Evolutionary conservation across 257 asterid genomes (phyloP).

Genomic region (Solanum piurae): DNA sequence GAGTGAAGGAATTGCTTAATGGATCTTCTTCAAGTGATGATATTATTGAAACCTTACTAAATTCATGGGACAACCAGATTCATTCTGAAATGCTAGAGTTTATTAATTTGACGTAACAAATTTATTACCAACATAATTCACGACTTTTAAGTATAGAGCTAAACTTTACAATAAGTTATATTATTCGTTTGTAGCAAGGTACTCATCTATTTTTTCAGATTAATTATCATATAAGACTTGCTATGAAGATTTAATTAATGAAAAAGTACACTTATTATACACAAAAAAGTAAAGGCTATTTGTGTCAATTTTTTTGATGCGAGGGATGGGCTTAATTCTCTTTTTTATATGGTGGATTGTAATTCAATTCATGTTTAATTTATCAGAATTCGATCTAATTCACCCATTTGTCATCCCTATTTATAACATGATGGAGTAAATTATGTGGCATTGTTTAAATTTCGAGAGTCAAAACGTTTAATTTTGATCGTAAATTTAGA

Average conservation of each 20-base stretch:
- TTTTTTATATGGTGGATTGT: not conserved
- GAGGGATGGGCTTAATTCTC: not conserved
- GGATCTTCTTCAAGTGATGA: constrained; percentile 1
- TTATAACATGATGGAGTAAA: too few species aligned
- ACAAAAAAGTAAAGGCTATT: not conserved
- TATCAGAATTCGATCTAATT: not conserved
- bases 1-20: constrained; percentile 17
- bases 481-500: too few species aligned
- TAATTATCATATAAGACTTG: not conserved
- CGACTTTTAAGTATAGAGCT: not conserved
- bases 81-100: constrained; percentile 13
- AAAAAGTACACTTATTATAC: too few species aligned
- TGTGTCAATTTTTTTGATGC: not conserved
- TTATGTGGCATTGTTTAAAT: not conserved
- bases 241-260: not conserved
- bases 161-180: not conserved
- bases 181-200: not conserved
- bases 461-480: not conserved
- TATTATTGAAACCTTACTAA: constrained; percentile 14
- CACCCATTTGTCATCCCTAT: not conserved
- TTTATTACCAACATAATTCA: not conserved
- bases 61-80: constrained; percentile 23
- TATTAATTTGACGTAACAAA: not conserved
- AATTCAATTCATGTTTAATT: too few species aligned
- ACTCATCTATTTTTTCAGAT: not conserved